Base-by-base conservation (phyloP, 2,329 filamentous ascomycete genomes). In the Alternaria metachromatica region DNA sequence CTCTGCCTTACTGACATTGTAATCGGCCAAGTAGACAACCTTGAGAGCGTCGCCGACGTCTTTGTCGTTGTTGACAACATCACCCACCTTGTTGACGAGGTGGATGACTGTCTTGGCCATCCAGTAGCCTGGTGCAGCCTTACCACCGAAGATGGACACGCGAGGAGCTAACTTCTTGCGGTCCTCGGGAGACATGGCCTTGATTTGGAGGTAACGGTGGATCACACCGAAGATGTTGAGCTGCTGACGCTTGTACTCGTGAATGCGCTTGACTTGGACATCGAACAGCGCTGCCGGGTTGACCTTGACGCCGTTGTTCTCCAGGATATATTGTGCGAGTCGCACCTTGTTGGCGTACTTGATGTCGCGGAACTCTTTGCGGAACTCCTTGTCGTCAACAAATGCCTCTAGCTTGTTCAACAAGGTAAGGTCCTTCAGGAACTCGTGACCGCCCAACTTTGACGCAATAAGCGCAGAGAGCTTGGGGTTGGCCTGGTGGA, bases 91-190 rank as follows among this genome's bases (percentile, higher is more conserved):
- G 84, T 97, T 98, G 85, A 99, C 90, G 61, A 99, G 87, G 78
- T 98, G 95, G 73, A 99, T 99, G 71, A 97, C 94, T 44, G 96
- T 96, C 88, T 99, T 99, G 41, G 96, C 96, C 96, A 98, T 99
- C 96, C 96, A 99, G 85, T 99, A 99, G 15, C 96, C 96, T 0
- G 96, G 96, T 2, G 96, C 96, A 25, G 96, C 96, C 84, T 99
- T 99, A 74, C 96, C 96, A 77, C 96, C 96, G 78, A 99, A 98
- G 80, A 99, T 96, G 61, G 92, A 96, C 10, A 98, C 96, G 55
- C 95, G 91, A 15, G 94, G 93, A 48, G 90, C 88, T 64, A 92
- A 86, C 83, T 96, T 96, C 86, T 96, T 95, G 70, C 90, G 89
- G 78, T 97, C 91, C 73, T 94, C 92, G 0, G 92, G 85, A 23